Base-by-base conservation (phyloP, 2,329 filamentous ascomycete genomes). In the Cladophialophora immunda region DNA sequence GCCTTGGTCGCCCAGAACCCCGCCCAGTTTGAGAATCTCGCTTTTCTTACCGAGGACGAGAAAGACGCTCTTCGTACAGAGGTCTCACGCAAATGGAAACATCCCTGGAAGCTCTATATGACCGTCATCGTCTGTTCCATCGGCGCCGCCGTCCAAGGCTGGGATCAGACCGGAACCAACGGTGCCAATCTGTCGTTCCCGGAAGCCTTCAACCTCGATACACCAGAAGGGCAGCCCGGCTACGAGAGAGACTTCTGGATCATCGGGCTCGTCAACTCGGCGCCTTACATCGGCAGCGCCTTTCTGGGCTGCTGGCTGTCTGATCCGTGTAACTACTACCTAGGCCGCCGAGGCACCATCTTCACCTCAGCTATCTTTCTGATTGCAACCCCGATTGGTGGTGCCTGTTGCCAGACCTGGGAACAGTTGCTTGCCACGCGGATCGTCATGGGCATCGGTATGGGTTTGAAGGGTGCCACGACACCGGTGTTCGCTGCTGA, bases 211-310 rank as follows among this genome's bases (percentile, higher is more conserved):
- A 75, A 75, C 27, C 75, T 78, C 34, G 73, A 73, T n/a, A 65
- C 68, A 11, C 47, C 61, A 17, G 50, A 63, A 13, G 69, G 64
- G 22, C 50, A 68, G 50, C 58, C 62, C 13, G 52, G 72, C 30
- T 73, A 78, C 61, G 67, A 70, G 15, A 58, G 65, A 47, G 67
- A 72, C 53, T 50, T 63, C n/a, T 83, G 81, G 81, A 71, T 83
- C 22, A 73, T 81, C n/a, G 81, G 81, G 34, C 70, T 82, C 8
- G 76, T 83, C 66, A 83, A 83, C 52, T 76, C 82, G 17, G 60
- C 61, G 15, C 66, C 67, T 50, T 89, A 90, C 70, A 83, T 92
- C 25, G 87, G 87, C 78, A 92, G 88, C 70, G 88, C 89, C 3
- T 78, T 92, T 52, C 76, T 90, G 29, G 73, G 72, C 54, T 72